Percentiles rank a stretch among this genome's conserved stretches.
Conservation (phyloP, 1,284 basidiomycete species). For the Boletus holoroseus region DNA sequence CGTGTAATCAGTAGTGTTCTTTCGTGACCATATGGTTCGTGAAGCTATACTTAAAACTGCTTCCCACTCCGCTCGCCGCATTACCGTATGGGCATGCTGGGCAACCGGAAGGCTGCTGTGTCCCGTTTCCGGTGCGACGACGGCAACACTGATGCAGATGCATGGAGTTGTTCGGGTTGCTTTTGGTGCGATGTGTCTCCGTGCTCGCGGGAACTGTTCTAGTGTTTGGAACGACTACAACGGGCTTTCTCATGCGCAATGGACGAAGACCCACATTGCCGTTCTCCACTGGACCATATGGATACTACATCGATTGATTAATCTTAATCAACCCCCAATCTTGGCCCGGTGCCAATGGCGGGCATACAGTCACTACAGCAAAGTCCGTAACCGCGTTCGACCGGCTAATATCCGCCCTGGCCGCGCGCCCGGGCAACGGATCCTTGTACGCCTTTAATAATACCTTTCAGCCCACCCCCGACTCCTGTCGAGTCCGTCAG, state of each 20-base stretch:
- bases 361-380: background rate
- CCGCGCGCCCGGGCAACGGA: conserved; percentile 34
- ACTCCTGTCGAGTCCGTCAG: conserved; percentile 34
- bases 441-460: conserved; percentile 33
- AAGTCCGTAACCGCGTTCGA: no score
- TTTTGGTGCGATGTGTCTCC: background rate
- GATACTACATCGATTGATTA: conserved; percentile 15
- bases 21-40: conserved; percentile 30
- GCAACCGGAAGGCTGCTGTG: background rate
- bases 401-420: conserved; percentile 31
- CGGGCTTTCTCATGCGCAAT: conserved; percentile 3
- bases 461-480: conserved; percentile 27
- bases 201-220: background rate
- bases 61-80: conserved; percentile 32
- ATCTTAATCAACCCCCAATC: conserved; percentile 14
- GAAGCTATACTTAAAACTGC: conserved; percentile 34
- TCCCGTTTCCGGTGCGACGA: background rate
- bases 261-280: background rate
- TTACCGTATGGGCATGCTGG: conserved; percentile 11
- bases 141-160: background rate
- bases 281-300: conserved; percentile 10
- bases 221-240: background rate
- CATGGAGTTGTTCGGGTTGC: background rate
- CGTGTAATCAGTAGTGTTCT: conserved; percentile 23
- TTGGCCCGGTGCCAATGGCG: background rate